Evolutionary conservation across 345 rosid genomes (phyloP).

Genomic region (Pistacia atlantica): DNA sequence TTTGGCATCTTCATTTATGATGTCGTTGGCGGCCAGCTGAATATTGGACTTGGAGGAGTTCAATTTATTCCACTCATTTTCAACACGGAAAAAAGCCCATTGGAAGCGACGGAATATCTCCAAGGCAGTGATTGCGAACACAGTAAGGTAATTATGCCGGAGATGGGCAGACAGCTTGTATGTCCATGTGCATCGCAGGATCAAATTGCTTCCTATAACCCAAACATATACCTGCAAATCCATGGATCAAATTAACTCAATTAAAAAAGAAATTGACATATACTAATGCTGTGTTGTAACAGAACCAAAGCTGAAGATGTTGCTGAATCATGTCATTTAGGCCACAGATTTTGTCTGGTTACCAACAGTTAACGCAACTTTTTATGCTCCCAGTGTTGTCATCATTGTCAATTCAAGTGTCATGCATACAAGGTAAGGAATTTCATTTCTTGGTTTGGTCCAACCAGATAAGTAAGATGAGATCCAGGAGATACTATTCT

Average conservation of each 20-base stretch:
- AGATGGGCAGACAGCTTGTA: constrained; percentile 97
- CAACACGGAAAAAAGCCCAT: constrained; percentile 95
- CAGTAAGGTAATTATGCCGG: constrained; percentile 83
- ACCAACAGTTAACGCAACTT: not conserved
- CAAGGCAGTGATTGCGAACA: constrained; percentile 72
- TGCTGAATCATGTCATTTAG: not conserved
- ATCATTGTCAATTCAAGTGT: not conserved
- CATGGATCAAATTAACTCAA: not conserved
- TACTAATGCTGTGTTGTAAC: not conserved
- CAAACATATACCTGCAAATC: constrained; percentile 75
- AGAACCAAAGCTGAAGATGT: not conserved
- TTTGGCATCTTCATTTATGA: constrained; percentile 54
- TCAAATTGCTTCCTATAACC: constrained; percentile 91
- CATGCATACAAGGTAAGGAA: not conserved
- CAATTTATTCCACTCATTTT: constrained; percentile 87
- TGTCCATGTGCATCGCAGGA: constrained; percentile 95
- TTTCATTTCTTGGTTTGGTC: not conserved
- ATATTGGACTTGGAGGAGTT: constrained; percentile 53
- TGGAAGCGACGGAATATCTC: constrained; percentile 91
- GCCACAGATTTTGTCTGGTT: not conserved
- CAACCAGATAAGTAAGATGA: not conserved
- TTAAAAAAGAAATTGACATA: too few species aligned
- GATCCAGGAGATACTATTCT: not conserved
- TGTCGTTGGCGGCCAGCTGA: constrained; percentile 45
- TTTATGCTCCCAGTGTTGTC: not conserved